Evolutionary conservation across 768 basidiomycete species (phyloP).

Genomic region (Dacryopinax spathularia): DNA sequence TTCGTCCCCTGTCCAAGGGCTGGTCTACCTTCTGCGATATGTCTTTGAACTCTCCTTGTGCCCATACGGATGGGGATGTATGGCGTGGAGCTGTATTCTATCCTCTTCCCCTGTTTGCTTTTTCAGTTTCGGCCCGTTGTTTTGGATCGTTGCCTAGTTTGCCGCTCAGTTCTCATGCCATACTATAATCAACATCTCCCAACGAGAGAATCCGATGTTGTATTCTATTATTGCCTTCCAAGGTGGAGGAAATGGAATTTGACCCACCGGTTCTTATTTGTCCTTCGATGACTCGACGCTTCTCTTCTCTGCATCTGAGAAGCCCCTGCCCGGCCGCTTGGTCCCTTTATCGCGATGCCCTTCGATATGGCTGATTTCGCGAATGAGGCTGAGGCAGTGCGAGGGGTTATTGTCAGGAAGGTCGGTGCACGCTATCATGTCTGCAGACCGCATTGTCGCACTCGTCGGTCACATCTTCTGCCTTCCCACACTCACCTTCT

Average conservation of each 20-base stretch:
- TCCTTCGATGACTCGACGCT: background rate
- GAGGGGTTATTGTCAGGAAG: slow-evolving; percentile 5
- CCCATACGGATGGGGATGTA: background rate
- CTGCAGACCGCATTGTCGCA: background rate
- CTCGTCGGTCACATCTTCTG: background rate
- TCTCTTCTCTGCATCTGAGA: background rate
- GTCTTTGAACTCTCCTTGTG: background rate
- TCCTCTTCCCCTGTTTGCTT: background rate
- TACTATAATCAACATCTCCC: background rate
- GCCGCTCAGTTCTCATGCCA: background rate
- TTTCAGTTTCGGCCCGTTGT: background rate
- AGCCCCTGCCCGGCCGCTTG: background rate
- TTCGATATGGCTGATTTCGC: background rate
- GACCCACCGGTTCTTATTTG: background rate
- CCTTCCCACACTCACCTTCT: background rate
- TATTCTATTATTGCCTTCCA: background rate
- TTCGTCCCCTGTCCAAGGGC: background rate
- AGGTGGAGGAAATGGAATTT: background rate
- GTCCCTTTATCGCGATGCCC: background rate
- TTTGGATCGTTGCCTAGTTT: no score
- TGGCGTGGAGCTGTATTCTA: slow-evolving; percentile 3
- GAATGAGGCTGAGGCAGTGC: background rate
- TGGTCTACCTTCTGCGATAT: background rate
- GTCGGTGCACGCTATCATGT: background rate
- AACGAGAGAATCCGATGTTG: background rate